A percentile compares a stretch with the other conserved stretches of the same genome.
Conservation (phyloP, 179 eudicot genomes). For the Spinacia oleracea region DNA sequence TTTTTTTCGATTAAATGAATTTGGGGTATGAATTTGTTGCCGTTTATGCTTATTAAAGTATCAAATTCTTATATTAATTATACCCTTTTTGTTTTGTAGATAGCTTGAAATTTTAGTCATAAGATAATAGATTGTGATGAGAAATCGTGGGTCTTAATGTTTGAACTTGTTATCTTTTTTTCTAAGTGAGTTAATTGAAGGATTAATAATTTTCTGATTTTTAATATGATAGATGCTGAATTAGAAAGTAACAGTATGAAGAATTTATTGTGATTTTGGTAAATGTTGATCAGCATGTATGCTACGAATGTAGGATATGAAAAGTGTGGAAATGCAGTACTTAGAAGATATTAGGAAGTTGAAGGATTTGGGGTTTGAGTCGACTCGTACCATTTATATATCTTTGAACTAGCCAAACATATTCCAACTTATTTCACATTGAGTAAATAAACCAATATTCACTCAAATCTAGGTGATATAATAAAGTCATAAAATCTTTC, state of each 20-base stretch:
- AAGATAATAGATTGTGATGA: not conserved
- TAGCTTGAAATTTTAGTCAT: not conserved
- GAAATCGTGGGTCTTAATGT: not conserved
- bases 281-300: slow-evolving; percentile 1
- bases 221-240: not conserved
- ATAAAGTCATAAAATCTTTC: no score
- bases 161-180: not conserved
- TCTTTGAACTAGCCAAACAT: no score
- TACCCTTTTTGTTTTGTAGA: not conserved
- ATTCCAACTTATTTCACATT: no score
- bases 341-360: slow-evolving; percentile 73
- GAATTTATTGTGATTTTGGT: no score
- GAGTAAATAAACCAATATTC: no score
- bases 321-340: slow-evolving; percentile 89
- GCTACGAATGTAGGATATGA: slow-evolving; percentile 75
- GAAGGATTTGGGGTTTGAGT: slow-evolving; percentile 54
- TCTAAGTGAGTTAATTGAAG: not conserved
- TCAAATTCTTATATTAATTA: no score
- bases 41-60: not conserved
- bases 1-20: not conserved
- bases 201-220: not conserved
- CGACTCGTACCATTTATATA: slow-evolving; percentile 65
- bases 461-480: no score
- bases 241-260: not conserved
- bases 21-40: not conserved